These are phyloP conservation scores for Phytopythium oedochilum DNA, from an alignment of 352 stramenopile genomes.

Conservation along the genomic window DNA sequence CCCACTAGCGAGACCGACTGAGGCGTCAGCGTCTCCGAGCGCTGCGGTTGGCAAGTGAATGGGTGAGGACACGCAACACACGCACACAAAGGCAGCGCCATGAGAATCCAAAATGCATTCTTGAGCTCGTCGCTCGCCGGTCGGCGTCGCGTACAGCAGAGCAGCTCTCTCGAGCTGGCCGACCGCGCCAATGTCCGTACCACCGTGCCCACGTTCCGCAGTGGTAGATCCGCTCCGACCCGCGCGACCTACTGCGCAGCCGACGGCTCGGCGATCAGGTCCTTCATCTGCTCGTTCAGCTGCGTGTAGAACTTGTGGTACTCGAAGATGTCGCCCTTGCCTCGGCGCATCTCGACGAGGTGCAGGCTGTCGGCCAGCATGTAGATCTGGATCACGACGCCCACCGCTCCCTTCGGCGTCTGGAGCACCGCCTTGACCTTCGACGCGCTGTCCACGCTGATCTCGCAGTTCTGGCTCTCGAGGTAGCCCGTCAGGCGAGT, in stretches of 20 bases:
- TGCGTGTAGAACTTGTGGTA: conserved; percentile 91
- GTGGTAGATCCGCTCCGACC: not conserved
- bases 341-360: conserved; percentile 85
- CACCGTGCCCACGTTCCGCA: not conserved
- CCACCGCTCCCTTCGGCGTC: conserved; percentile 85
- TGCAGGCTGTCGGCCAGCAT: conserved; percentile 82
- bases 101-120: conserved; percentile 1
- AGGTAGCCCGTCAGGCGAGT: conserved; percentile 68
- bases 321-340: conserved; percentile 90
- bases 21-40: conserved; percentile 4
- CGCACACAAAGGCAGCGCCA: not conserved
- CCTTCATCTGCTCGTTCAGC: conserved; percentile 85
- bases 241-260: not conserved
- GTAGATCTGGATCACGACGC: conserved; percentile 88
- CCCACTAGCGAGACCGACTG: conserved; percentile 36
- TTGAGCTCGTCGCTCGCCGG: not conserved
- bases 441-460: conserved; percentile 68
- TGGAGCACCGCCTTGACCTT: conserved; percentile 86
- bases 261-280: conserved; percentile 52
- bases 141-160: not conserved
- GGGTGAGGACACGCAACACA: too few species aligned
- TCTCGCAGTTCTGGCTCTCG: conserved; percentile 74
- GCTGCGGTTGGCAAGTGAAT: too few species aligned
- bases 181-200: conserved; percentile 1
- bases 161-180: not conserved